phyloP scores from a whole-genome alignment of 2,329 filamentous ascomycete species.

The Fusarium sp. region DNA sequence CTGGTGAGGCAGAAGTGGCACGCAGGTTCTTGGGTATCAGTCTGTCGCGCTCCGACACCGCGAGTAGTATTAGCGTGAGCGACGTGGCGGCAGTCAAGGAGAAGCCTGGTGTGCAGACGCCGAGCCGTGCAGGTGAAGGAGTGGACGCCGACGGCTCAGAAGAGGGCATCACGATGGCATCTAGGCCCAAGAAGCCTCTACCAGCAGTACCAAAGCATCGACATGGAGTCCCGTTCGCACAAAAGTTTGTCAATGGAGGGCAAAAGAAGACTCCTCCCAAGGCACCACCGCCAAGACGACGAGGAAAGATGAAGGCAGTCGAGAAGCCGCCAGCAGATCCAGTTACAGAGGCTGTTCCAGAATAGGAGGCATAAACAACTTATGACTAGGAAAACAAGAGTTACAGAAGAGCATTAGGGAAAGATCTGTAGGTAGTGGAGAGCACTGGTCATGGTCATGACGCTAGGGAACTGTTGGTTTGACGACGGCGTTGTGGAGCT shows the following conservation, averaged over 20 bases:
- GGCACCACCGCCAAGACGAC: constrained; percentile 58
- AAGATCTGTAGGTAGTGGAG: constrained; percentile 5
- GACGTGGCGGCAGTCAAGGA: constrained; percentile 84
- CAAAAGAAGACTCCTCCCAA: constrained; percentile 57
- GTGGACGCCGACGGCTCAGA: constrained; percentile 35
- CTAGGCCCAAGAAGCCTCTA: constrained; percentile 58
- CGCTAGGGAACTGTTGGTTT: constrained; percentile 16
- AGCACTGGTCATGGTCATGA: constrained; percentile 9
- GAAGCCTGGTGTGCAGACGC: constrained; percentile 84
- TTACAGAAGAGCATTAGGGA: not conserved
- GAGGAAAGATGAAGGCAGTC: constrained; percentile 53
- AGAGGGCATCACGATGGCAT: constrained; percentile 34
- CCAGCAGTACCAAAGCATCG: constrained; percentile 67
- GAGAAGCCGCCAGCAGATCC: constrained; percentile 46
- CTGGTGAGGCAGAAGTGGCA: constrained; percentile 59
- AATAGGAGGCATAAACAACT: constrained; percentile 23
- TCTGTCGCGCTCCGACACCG: constrained; percentile 71
- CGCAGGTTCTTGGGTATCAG: constrained; percentile 77
- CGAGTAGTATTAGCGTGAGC: constrained; percentile 78
- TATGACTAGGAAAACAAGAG: not conserved
- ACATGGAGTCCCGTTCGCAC: constrained; percentile 60
- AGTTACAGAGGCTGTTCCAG: constrained; percentile 34
- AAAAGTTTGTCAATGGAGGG: constrained; percentile 43
- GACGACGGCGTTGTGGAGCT: constrained; percentile 37
- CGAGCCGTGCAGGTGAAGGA: constrained; percentile 65